Evolutionary conservation across 345 rosid species (phyloP).

Genomic region (Turritis glabra): DNA sequence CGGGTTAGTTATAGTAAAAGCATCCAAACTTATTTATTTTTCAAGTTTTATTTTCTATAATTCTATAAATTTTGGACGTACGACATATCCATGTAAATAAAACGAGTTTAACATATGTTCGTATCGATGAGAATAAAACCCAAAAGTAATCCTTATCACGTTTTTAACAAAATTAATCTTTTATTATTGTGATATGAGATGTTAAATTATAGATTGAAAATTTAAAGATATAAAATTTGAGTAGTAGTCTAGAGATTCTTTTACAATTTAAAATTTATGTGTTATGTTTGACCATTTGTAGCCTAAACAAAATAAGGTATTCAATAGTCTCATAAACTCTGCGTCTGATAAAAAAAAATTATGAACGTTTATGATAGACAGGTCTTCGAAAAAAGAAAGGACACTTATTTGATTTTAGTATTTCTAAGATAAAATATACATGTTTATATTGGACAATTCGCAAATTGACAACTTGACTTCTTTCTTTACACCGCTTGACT

Average conservation of each 20-base stretch:
- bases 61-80: neutral
- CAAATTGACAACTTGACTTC: neutral
- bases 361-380: neutral
- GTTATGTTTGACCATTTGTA: neutral
- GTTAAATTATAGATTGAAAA: neutral
- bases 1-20: too few species aligned
- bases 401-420: neutral
- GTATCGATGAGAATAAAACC: too few species aligned
- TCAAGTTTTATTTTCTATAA: neutral
- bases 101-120: too few species aligned
- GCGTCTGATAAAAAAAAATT: neutral
- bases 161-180: neutral
- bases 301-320: neutral
- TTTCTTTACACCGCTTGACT: neutral
- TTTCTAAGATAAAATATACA: neutral
- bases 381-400: neutral
- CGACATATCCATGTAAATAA: neutral
- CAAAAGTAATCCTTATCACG: neutral
- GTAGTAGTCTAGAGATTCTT: neutral
- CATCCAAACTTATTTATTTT: too few species aligned
- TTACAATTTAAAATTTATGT: neutral
- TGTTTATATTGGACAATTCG: neutral
- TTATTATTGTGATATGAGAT: neutral
- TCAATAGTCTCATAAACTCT: neutral
- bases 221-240: neutral